Percentiles rank a stretch among this genome's conserved stretches.
Evolutionary conservation across 2,329 filamentous ascomycete species (phyloP).

Genomic region (Neonectria magnoliae): DNA sequence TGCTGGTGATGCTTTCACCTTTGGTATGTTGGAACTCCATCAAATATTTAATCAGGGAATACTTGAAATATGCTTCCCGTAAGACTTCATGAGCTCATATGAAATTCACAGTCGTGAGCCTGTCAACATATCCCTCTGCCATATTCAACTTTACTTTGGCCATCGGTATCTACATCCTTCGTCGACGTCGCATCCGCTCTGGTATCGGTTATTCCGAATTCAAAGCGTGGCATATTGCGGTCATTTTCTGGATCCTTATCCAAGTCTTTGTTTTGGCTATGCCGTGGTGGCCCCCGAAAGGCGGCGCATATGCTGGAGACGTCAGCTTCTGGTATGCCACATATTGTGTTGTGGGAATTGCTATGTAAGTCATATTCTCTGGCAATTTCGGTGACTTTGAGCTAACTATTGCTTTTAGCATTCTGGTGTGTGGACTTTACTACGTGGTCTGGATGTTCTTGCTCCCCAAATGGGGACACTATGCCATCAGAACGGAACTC

Average conservation of each 20-base stretch:
- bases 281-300: constrained; percentile 76
- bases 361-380: constrained; percentile 60
- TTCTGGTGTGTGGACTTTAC: constrained; percentile 65
- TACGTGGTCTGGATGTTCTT: constrained; percentile 68
- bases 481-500: constrained; percentile 66
- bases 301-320: constrained; percentile 68
- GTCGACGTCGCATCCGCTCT: constrained; percentile 62
- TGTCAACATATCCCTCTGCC: constrained; percentile 66
- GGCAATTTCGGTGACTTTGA: accelerated
- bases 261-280: constrained; percentile 72
- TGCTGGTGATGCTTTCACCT: constrained; percentile 72
- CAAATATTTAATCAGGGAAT: no score
- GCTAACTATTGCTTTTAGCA: constrained; percentile 43
- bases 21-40: constrained; percentile 50
- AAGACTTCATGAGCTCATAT: background rate
- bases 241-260: constrained; percentile 69
- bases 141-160: constrained; percentile 68
- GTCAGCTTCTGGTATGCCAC: constrained; percentile 81
- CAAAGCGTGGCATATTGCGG: constrained; percentile 65
- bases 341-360: constrained; percentile 72
- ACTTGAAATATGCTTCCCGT: background rate
- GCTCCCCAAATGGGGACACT: constrained; percentile 62
- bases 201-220: constrained; percentile 62
- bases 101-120: constrained; percentile 62
- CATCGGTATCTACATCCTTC: constrained; percentile 66